These are phyloP conservation scores for Casuarina equisetifolia DNA, from an alignment of 306 rosid species.

Conservation along the genomic window DNA sequence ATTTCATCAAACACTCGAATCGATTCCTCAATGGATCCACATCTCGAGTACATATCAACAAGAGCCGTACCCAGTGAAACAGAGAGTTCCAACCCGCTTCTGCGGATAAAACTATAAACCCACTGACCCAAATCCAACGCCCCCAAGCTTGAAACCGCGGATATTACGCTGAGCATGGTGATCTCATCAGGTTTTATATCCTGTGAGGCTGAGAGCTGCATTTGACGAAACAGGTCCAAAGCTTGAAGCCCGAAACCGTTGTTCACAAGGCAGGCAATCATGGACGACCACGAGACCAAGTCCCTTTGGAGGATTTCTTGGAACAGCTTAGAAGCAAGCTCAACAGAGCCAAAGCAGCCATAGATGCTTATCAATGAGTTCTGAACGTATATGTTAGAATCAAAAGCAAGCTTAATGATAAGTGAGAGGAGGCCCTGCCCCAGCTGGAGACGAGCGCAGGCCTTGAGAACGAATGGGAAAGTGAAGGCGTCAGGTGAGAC, in stretches of 20 bases:
- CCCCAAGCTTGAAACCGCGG: conserved; percentile 57
- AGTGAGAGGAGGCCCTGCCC: conserved; percentile 33
- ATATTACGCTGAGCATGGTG: conserved; percentile 47
- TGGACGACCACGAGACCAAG: conserved; percentile 60
- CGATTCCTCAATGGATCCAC: conserved; percentile 54
- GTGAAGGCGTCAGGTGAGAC: conserved; percentile 52
- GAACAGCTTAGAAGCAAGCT: conserved; percentile 42
- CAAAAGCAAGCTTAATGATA: conserved; percentile 46
- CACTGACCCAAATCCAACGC: conserved; percentile 55
- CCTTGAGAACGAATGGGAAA: conserved; percentile 58
- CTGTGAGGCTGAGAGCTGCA: conserved; percentile 48
- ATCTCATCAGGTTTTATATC: conserved; percentile 38
- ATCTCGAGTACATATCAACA: conserved; percentile 59
- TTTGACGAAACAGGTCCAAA: conserved; percentile 41
- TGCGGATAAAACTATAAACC: conserved; percentile 39
- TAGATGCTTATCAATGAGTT: conserved; percentile 46
- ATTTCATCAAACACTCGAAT: conserved; percentile 49
- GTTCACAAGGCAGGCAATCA: conserved; percentile 42
- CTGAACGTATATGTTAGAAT: conserved; percentile 41
- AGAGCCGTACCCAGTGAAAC: conserved; percentile 60
- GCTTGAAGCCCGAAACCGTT: conserved; percentile 43
- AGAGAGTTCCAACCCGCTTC: conserved; percentile 30
- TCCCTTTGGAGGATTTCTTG: conserved; percentile 47
- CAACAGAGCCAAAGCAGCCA: conserved; percentile 35
- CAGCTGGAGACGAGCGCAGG: conserved; percentile 25